These are phyloP conservation scores for Tetracladium setigerum DNA, from an alignment of 495 filamentous ascomycete genomes.

Conservation along the genomic window DNA sequence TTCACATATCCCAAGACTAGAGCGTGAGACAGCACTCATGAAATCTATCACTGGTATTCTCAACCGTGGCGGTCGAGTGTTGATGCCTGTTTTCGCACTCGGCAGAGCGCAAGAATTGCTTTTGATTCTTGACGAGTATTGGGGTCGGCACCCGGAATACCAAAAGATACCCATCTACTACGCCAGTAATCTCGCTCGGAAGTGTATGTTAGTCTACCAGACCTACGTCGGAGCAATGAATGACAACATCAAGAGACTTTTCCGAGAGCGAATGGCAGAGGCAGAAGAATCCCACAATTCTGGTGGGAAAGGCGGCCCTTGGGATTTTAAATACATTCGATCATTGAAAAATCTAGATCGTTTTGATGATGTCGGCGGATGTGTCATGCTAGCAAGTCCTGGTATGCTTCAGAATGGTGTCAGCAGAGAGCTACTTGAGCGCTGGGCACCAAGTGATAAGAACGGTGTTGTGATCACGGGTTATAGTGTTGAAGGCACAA, in stretches of 20 bases:
- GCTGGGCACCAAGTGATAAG: conserved; percentile 91
- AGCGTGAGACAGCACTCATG: conserved; percentile 89
- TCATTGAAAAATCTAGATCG: conserved; percentile 86
- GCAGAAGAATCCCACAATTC: conserved; percentile 65
- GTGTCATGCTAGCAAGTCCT: conserved; percentile 93
- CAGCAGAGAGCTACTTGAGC: conserved; percentile 81
- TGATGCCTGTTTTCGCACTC: conserved; percentile 94
- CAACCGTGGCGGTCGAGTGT: conserved; percentile 80
- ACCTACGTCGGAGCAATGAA: conserved; percentile 98
- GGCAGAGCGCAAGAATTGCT: conserved; percentile 90
- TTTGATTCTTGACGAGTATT: conserved; percentile 94
- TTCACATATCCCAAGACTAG: conserved; percentile 76
- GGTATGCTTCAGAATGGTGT: conserved; percentile 98
- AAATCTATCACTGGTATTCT: conserved; percentile 86
- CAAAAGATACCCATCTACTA: conserved; percentile 95
- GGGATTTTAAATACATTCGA: conserved; percentile 91
- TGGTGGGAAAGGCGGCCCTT: conserved; percentile 74
- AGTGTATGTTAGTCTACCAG: conserved; percentile 98
- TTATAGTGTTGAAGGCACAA: conserved; percentile 96
- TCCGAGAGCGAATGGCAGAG: conserved; percentile 79
- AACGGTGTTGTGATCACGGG: conserved; percentile 97
- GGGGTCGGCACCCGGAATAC: conserved; percentile 75
- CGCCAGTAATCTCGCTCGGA: conserved; percentile 83
- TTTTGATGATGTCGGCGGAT: conserved; percentile 92
- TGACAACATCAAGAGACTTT: conserved; percentile 91